Base-by-base conservation (phyloP, 495 filamentous ascomycete species). In the Penicillium paradoxum region DNA sequence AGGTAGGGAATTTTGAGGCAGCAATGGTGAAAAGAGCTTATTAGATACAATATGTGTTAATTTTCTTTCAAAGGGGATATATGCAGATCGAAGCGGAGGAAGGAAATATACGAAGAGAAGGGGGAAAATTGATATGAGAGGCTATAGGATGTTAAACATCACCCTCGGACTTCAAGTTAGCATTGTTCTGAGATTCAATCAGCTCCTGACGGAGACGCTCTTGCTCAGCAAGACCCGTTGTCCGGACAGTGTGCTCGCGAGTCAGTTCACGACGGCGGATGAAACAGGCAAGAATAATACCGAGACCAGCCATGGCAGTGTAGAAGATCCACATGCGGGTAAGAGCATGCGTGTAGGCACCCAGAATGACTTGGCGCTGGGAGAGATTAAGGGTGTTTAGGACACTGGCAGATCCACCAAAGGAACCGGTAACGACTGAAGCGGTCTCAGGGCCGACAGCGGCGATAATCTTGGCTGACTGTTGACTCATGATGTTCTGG, bases 301-400 rank as follows among this genome's bases (percentile, higher is more conserved):
- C 85, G 0, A 82, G 32, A 0, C 60, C 81, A 6, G 78, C 70
- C 10, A 86, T 68, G 4, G 66, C 75, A 0, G 79, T 76, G 44
- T 84, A 89, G 56, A 73, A 73, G 51, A 88, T 87, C 77, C 82
- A 91, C 81, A 89, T 87, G 32, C 76, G 80, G 43, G 69, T 74
- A 49, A 90, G 57, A 22, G 77, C 73, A 33, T 78, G 73, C 39
- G 74, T 80, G 49, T 82, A 88, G 0, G 81, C 81, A 0, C 56
- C 53, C 4, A 78, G 70, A 0, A 83, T 81, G 22, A 82, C 70
- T 0, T 56, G 53, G 29, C 74, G 71, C 43, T 82, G 71, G 6
- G 61, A 61, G 0, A 75, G 62, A 0, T 75, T 74, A 0, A 89
- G 72, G 0, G 65, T 48, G 11, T 66, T 78, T 1, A 86, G 62